phyloP scores from a whole-genome alignment of 352 stramenopile species.

The Globisporangium spiculum region DNA sequence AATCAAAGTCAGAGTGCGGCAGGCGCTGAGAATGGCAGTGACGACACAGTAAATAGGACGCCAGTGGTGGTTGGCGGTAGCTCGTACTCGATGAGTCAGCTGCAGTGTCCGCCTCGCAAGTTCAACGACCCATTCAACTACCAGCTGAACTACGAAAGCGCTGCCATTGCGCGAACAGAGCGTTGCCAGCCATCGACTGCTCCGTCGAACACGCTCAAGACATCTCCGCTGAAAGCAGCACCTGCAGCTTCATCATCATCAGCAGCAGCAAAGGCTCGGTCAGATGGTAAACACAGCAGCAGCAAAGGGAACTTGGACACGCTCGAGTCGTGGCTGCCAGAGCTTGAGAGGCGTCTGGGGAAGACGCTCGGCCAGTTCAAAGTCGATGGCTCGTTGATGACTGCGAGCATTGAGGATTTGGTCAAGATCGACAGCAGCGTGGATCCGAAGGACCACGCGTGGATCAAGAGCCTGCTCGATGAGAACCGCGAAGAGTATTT shows the following conservation, averaged over 20 bases:
- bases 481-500: constrained; percentile 10
- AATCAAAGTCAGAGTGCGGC: neutral
- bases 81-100: constrained; percentile 17
- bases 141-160: constrained; percentile 53
- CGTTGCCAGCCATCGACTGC: constrained; percentile 25
- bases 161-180: constrained; percentile 42
- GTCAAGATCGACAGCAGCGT: constrained; percentile 6
- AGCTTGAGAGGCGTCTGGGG: constrained; percentile 45
- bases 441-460: constrained; percentile 16
- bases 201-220: neutral
- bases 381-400: constrained; percentile 1
- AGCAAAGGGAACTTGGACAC: constrained; percentile 4
- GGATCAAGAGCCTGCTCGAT: constrained; percentile 29
- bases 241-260: neutral
- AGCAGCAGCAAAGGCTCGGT: neutral
- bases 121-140: constrained; percentile 65
- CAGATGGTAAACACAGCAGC: constrained; percentile 2
- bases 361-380: constrained; percentile 20
- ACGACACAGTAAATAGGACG: neutral
- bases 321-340: constrained; percentile 48
- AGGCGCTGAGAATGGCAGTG: neutral
- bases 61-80: constrained; percentile 18
- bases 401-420: constrained; percentile 11
- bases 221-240: neutral
- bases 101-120: constrained; percentile 34